phyloP scores from a whole-genome alignment of 2,329 filamentous ascomycete species.

The Microdochium nivale region DNA sequence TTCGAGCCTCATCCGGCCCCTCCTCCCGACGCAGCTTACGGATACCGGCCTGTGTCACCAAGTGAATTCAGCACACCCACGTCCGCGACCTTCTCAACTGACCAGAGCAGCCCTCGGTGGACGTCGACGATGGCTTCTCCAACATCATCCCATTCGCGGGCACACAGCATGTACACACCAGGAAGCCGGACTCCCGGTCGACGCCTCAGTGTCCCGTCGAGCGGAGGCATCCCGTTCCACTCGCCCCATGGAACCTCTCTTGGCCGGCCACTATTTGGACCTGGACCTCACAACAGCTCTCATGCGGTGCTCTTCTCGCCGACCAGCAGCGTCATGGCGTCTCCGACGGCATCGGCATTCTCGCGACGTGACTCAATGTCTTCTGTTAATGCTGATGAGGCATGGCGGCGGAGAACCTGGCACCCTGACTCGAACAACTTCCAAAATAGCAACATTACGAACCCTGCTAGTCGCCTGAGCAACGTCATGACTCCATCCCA shows the following conservation, averaged over 20 bases:
- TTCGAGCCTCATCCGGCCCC: conserved; percentile 58
- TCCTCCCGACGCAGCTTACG: conserved; percentile 54
- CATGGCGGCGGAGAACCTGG: conserved; percentile 81
- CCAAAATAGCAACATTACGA: conserved; percentile 31
- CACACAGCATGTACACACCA: conserved; percentile 64
- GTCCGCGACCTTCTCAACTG: conserved; percentile 72
- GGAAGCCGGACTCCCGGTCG: conserved; percentile 55
- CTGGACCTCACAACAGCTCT: conserved; percentile 46
- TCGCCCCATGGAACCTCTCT: conserved; percentile 48
- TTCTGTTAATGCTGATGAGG: conserved; percentile 59
- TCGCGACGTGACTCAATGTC: conserved; percentile 57
- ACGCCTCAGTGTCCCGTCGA: conserved; percentile 74
- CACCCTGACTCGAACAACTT: conserved; percentile 69
- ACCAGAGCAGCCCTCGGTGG: conserved; percentile 70
- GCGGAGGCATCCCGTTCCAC: conserved; percentile 60
- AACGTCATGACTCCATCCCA: conserved; percentile 65
- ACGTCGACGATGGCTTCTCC: conserved; percentile 64
- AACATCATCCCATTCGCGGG: conserved; percentile 57
- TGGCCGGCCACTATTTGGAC: conserved; percentile 44
- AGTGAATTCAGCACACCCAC: conserved; percentile 75
- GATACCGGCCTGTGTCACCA: conserved; percentile 60
- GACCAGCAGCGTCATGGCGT: conserved; percentile 53
- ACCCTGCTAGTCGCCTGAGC: conserved; percentile 64
- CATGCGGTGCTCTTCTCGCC: conserved; percentile 45
- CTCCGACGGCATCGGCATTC: conserved; percentile 57